phyloP scores from a whole-genome alignment of 352 stramenopile species.

The Stephanocyclus meneghinianus region DNA sequence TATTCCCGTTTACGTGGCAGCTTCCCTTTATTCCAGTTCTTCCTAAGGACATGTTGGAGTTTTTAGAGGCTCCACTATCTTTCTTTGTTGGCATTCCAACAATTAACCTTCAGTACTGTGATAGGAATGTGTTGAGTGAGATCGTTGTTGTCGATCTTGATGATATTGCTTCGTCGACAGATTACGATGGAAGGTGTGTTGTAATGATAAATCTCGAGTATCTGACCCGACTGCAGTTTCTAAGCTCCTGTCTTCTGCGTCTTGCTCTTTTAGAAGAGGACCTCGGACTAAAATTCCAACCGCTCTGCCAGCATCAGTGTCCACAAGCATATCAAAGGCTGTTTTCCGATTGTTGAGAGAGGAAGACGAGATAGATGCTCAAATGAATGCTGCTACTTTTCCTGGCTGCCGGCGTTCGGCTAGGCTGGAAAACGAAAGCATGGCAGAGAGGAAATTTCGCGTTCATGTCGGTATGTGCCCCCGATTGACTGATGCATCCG shows the following conservation, averaged over 20 bases:
- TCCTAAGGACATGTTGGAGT: slow-evolving; percentile 77
- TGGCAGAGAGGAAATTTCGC: slow-evolving; percentile 77
- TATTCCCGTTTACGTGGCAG: slow-evolving; percentile 81
- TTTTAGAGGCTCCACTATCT: slow-evolving; percentile 78
- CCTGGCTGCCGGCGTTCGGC: slow-evolving; percentile 55
- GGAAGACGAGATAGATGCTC: slow-evolving; percentile 75
- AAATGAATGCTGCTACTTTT: slow-evolving; percentile 55
- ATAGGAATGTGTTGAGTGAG: slow-evolving; percentile 71
- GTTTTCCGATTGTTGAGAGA: slow-evolving; percentile 71
- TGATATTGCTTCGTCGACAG: slow-evolving; percentile 59
- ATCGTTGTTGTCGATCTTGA: slow-evolving; percentile 82
- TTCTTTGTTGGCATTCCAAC: slow-evolving; percentile 80
- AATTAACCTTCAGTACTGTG: slow-evolving; percentile 63
- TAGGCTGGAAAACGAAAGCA: slow-evolving; percentile 74
- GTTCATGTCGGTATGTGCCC: slow-evolving; percentile 53
- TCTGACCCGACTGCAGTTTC: slow-evolving; percentile 10
- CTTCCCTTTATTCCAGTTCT: slow-evolving; percentile 83
- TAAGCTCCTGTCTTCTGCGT: slow-evolving; percentile 12
- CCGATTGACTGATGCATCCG: not conserved
- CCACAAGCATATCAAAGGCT: slow-evolving; percentile 75
- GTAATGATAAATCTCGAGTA: slow-evolving; percentile 9
- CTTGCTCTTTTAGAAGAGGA: slow-evolving; percentile 20
- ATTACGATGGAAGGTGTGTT: slow-evolving; percentile 60
- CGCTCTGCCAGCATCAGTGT: slow-evolving; percentile 73
- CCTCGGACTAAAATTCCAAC: slow-evolving; percentile 62